Evolutionary conservation across 495 filamentous ascomycete genomes (phyloP).

Genomic region (Bombardia bombarda): DNA sequence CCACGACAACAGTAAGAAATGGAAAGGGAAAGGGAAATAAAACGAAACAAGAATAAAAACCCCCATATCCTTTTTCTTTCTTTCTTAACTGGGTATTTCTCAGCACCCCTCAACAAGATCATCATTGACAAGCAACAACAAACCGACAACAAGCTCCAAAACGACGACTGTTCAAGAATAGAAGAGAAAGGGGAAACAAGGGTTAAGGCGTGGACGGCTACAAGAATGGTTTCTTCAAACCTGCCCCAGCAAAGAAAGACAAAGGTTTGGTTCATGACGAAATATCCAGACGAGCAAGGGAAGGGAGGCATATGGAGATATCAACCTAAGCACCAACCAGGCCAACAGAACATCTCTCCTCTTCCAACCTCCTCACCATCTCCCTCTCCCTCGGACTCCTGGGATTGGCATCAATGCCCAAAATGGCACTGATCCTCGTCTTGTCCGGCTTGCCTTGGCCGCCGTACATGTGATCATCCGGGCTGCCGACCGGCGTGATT

Average conservation of each 20-base stretch:
- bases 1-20: not conserved
- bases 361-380: conserved; percentile 42
- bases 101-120: conserved; percentile 1
- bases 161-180: conserved; percentile 9
- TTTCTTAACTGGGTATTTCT: not conserved
- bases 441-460: conserved; percentile 31
- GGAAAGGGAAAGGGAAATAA: not conserved
- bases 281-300: not conserved
- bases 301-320: not conserved
- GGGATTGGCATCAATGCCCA: conserved; percentile 45
- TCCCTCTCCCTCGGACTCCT: conserved; percentile 47
- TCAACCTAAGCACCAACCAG: conserved; percentile 15
- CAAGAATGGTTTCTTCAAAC: no score
- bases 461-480: conserved; percentile 31
- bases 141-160: conserved; percentile 6
- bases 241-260: no score
- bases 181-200: conserved; percentile 1
- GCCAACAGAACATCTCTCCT: conserved; percentile 23
- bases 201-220: no score
- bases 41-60: not conserved
- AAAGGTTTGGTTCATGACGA: not conserved
- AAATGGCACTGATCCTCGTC: conserved; percentile 46
- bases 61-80: not conserved
- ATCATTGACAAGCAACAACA: conserved; percentile 3
- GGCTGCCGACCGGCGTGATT: conserved; percentile 38